Evolutionary conservation across 75 land plant species (phyloP).

Genomic region (Isoetes taiwanensis): DNA sequence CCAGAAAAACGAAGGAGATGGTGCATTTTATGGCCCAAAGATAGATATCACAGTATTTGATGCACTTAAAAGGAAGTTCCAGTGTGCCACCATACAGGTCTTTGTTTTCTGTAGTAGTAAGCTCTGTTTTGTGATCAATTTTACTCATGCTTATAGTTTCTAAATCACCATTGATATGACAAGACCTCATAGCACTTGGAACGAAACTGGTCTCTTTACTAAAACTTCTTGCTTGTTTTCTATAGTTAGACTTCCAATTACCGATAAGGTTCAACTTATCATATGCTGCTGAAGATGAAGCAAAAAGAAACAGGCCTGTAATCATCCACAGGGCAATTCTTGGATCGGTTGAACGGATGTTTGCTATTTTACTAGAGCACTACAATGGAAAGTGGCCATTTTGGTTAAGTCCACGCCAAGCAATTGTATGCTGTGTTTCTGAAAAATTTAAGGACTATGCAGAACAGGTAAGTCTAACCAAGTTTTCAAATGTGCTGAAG

Average conservation of each 20-base stretch:
- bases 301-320: conserved; percentile 77
- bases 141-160: background rate
- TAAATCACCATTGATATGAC: background rate
- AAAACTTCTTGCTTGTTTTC: background rate
- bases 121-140: background rate
- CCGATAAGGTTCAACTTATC: conserved; percentile 71
- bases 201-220: background rate
- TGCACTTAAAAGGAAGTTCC: conserved; percentile 94
- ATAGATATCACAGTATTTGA: conserved; percentile 96
- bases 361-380: conserved; percentile 93
- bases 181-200: background rate
- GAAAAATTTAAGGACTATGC: conserved; percentile 71
- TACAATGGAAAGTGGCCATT: conserved; percentile 99
- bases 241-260: conserved; percentile 95
- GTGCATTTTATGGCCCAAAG: conserved; percentile 99
- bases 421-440: conserved; percentile 93
- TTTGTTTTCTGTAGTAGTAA: background rate
- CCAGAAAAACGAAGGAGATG: conserved; percentile 95
- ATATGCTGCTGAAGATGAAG: conserved; percentile 88
- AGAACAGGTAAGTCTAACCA: conserved; percentile 29
- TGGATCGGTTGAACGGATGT: conserved; percentile 97
- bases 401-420: conserved; percentile 99
- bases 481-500: background rate
- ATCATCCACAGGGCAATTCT: conserved; percentile 95
- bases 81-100: conserved; percentile 98